Evolutionary conservation across 495 filamentous ascomycete species (phyloP).

Genomic region (Aspergillus biplanus): DNA sequence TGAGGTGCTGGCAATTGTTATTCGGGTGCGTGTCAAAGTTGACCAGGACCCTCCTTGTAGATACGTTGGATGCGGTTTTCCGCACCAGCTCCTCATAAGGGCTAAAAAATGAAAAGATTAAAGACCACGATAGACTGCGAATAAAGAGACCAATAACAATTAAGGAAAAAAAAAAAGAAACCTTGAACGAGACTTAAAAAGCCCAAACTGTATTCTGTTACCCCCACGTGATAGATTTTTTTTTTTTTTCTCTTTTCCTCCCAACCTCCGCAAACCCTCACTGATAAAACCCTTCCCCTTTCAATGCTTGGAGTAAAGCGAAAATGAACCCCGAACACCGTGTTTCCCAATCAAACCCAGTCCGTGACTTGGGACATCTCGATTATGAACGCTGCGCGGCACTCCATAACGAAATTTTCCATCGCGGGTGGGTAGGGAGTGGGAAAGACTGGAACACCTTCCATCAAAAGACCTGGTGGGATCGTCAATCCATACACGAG

Average conservation of each 20-base stretch:
- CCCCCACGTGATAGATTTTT: neutral
- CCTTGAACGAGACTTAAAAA: neutral
- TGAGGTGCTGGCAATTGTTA: neutral
- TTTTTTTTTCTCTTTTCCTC: neutral
- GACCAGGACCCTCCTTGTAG: too few relatives aligned
- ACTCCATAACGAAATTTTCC: constrained; percentile 5
- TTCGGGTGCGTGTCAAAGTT: neutral
- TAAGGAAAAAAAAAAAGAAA: neutral
- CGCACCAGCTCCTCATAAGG: too few relatives aligned
- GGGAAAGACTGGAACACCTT: constrained; percentile 5
- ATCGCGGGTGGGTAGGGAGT: constrained; percentile 2
- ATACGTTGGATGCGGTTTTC: too few relatives aligned
- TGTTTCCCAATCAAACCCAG: neutral
- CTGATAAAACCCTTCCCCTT: too few relatives aligned
- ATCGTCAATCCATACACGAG: neutral
- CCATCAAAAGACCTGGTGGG: constrained; percentile 5
- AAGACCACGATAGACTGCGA: neutral
- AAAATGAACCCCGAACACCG: neutral
- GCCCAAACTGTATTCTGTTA: neutral
- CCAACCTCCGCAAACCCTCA: neutral
- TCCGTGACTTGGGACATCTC: neutral
- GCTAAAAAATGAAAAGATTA: too few relatives aligned
- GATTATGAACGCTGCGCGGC: constrained; percentile 1
- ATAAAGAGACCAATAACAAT: neutral
- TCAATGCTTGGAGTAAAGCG: neutral